Evolutionary conservation across 176 grass and related monocot species (phyloP).

Genomic region (Oryza glaberrima): DNA sequence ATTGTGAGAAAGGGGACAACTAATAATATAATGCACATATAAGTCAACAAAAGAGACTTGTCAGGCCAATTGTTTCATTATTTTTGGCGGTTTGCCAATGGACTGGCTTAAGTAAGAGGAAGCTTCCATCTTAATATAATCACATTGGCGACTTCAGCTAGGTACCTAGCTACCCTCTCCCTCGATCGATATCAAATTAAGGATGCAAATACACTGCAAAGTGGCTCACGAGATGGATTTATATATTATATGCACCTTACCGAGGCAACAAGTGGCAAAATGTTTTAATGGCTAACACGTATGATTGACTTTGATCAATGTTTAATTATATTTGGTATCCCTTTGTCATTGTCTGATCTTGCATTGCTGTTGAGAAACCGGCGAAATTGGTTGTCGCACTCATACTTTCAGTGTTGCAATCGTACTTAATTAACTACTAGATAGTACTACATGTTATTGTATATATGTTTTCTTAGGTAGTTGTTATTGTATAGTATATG

Average conservation of each 20-base stretch:
- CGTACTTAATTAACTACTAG: not conserved
- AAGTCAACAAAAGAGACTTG: not conserved
- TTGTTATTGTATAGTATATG: too few relatives aligned
- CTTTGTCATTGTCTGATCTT: not conserved
- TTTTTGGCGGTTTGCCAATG: conserved; percentile 8
- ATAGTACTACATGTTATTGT: not conserved
- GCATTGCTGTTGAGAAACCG: not conserved
- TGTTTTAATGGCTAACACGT: conserved; percentile 47
- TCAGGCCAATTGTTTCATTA: not conserved
- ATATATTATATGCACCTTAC: not conserved
- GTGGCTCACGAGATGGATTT: not conserved
- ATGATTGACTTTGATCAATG: conserved; percentile 40
- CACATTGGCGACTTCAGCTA: not conserved
- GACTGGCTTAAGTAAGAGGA: conserved; percentile 2
- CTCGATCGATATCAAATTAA: not conserved
- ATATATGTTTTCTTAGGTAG: too few relatives aligned
- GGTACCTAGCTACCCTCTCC: not conserved
- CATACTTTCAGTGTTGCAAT: not conserved
- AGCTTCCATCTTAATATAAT: conserved; percentile 27
- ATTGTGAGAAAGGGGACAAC: too few relatives aligned
- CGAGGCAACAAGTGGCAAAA: conserved; percentile 25
- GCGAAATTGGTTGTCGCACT: not conserved
- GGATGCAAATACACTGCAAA: not conserved
- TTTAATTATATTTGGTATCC: not conserved
- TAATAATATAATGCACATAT: not conserved